Evolutionary conservation across 1,284 basidiomycete species (phyloP).

Genomic region (Microbotryum intermedium): DNA sequence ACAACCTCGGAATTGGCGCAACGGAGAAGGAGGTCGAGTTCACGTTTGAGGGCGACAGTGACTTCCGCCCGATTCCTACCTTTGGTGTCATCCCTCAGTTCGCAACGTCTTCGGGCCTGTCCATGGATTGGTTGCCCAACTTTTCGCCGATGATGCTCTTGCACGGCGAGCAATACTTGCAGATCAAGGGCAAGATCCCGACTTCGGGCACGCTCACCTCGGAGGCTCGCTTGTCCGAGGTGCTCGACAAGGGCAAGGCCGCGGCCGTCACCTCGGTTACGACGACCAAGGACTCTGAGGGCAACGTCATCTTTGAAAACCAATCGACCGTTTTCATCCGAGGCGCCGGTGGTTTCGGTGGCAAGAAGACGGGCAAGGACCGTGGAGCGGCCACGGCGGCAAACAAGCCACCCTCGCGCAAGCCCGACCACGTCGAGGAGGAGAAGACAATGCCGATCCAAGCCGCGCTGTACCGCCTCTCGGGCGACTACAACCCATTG

Average conservation of each 20-base stretch:
- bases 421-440: slow-evolving; percentile 74
- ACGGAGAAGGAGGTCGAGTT: slow-evolving; percentile 85
- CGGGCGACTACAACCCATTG: slow-evolving; percentile 37
- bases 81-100: slow-evolving; percentile 98
- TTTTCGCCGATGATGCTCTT: slow-evolving; percentile 92
- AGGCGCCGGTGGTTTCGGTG: slow-evolving; percentile 89
- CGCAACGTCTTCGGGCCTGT: slow-evolving; percentile 49
- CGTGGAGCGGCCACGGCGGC: slow-evolving; percentile 79
- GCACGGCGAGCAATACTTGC: slow-evolving; percentile 93
- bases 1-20: slow-evolving; percentile 94
- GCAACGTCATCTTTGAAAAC: slow-evolving; percentile 81
- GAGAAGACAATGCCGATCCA: slow-evolving; percentile 75
- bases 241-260: slow-evolving; percentile 79
- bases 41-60: slow-evolving; percentile 80
- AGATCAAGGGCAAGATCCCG: slow-evolving; percentile 73
- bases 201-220: slow-evolving; percentile 76
- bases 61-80: slow-evolving; percentile 79
- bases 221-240: slow-evolving; percentile 61
- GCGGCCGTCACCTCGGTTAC: slow-evolving; percentile 73
- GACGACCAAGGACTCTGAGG: slow-evolving; percentile 69
- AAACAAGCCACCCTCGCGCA: slow-evolving; percentile 73
- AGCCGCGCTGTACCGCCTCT: slow-evolving; percentile 81
- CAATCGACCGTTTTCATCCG: slow-evolving; percentile 89
- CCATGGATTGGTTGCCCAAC: slow-evolving; percentile 80
- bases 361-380: slow-evolving; percentile 77